Evolutionary conservation across 768 basidiomycete species (phyloP), one percentile per base, ranked within the genome.

Genomic region (Megacollybia marginata): DNA sequence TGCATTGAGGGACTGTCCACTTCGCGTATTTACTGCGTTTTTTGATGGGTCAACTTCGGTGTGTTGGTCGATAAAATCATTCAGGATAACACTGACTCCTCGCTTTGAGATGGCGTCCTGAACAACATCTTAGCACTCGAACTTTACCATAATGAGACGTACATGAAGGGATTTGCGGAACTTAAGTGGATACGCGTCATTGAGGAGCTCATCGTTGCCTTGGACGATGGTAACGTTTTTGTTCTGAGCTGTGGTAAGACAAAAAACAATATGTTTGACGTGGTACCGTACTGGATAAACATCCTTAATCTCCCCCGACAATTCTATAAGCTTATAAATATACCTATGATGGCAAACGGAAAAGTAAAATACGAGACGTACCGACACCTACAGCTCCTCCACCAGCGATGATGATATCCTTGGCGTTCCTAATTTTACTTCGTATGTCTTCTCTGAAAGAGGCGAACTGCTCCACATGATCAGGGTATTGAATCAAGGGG

Each of bases 141-240:
- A n/a, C n/a, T n/a, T n/a, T n/a, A n/a, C n/a, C n/a, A n/a, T n/a
- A n/a, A n/a, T n/a, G n/a, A n/a, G n/a, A n/a, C n/a, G n/a, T n/a
- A n/a, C n/a, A n/a, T n/a, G n/a, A n/a, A n/a, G n/a, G n/a, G n/a
- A n/a, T 23, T 68, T 70, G 46, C 85, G 75, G 62, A 77, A 78
- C 46, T 73, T 72, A 9, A 67, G 58, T 0, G 81, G 74, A 57
- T 86, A 87, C 1, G 71, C 62, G 5, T 68, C 60, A 52, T 83
- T 83, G 51, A 87, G 67, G 33, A 85, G 72, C n/a, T 71, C 61
- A 2, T 54, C 46, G n/a, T 72, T 65, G 23, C 71, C 68, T 10
- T 87, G 85, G 9, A 88, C 74, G 43, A 88, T 71, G 15, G 82
- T 83, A 13, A 87, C 71, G 33, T 66, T 60, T 52, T 75, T 82